Evolutionary conservation across 345 rosid genomes (phyloP).

Genomic region (Crucihimalaya himalaica): DNA sequence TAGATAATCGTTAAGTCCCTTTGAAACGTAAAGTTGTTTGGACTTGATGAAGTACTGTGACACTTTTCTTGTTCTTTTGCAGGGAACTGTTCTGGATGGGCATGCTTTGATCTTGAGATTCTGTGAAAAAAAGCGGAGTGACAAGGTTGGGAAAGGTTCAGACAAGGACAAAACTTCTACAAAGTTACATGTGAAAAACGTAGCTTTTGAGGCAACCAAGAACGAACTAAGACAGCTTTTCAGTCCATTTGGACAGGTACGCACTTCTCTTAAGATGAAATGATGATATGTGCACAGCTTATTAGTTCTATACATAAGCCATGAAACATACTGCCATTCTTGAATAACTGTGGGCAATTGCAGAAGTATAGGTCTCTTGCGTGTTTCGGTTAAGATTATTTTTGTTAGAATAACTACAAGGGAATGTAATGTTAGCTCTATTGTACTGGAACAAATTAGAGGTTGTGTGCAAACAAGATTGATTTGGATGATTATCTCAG

Average conservation of each 20-base stretch:
- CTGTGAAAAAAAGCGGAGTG: constrained; percentile 77
- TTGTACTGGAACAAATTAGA: background rate
- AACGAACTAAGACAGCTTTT: constrained; percentile 87
- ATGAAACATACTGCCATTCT: background rate
- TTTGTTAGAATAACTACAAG: background rate
- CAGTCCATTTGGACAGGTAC: constrained; percentile 95
- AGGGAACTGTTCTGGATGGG: constrained; percentile 92
- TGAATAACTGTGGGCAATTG: background rate
- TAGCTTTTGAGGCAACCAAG: constrained; percentile 94
- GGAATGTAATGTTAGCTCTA: background rate
- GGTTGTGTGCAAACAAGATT: background rate
- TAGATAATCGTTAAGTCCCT: constrained; percentile 33
- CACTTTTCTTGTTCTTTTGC: constrained; percentile 15
- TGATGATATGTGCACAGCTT: background rate
- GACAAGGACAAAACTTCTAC: constrained; percentile 69
- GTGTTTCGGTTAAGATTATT: background rate
- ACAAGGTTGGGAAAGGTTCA: constrained; percentile 50
- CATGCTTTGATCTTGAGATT: constrained; percentile 87
- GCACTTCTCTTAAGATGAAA: background rate
- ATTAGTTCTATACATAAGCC: background rate
- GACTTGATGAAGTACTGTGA: background rate
- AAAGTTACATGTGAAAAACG: constrained; percentile 82
- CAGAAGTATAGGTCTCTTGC: constrained; percentile 7
- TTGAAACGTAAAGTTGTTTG: constrained; percentile 12
- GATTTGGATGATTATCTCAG: background rate